Percentiles rank a stretch among this genome's conserved stretches.
Evolutionary conservation across 306 rosid genomes (phyloP).

Genomic region (Crotalaria pallida): DNA sequence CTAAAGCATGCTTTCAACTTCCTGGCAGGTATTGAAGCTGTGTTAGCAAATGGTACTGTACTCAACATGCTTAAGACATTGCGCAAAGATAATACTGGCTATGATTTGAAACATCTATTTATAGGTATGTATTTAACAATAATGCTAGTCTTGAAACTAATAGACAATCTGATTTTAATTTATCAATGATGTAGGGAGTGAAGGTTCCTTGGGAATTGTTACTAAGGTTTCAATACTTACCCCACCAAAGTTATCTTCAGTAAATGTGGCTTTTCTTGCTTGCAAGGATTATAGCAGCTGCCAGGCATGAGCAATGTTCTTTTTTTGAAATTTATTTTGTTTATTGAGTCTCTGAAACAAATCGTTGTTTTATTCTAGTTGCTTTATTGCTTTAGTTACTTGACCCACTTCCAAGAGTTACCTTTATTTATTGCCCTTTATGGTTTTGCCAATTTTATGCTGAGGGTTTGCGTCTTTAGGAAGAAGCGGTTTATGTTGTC

Average conservation of each 20-base stretch:
- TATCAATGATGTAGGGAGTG: constrained; percentile 68
- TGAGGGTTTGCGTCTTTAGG: background rate
- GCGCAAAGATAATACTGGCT: constrained; percentile 97
- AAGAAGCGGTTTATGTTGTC: background rate
- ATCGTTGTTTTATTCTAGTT: background rate
- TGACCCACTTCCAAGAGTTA: background rate
- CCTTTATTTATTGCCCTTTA: background rate
- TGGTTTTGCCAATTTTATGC: background rate
- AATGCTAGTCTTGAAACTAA: constrained; percentile 10
- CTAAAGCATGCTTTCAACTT: constrained; percentile 23
- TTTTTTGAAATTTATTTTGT: constrained; percentile 10
- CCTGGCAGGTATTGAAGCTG: constrained; percentile 78
- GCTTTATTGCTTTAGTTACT: background rate
- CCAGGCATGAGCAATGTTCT: constrained; percentile 53
- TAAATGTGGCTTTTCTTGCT: constrained; percentile 80
- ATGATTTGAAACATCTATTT: constrained; percentile 88
- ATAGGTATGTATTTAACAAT: constrained; percentile 52
- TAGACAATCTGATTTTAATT: constrained; percentile 13
- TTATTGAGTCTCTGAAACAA: background rate
- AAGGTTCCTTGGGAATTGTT: constrained; percentile 95
- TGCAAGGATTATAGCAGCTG: constrained; percentile 76
- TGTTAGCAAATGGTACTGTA: constrained; percentile 85
- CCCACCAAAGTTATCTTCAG: constrained; percentile 78
- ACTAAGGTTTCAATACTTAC: constrained; percentile 92
- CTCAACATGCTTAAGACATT: constrained; percentile 88